Conservation (phyloP, 139 green algal species). For the Tetratostichococcus sp. region DNA sequence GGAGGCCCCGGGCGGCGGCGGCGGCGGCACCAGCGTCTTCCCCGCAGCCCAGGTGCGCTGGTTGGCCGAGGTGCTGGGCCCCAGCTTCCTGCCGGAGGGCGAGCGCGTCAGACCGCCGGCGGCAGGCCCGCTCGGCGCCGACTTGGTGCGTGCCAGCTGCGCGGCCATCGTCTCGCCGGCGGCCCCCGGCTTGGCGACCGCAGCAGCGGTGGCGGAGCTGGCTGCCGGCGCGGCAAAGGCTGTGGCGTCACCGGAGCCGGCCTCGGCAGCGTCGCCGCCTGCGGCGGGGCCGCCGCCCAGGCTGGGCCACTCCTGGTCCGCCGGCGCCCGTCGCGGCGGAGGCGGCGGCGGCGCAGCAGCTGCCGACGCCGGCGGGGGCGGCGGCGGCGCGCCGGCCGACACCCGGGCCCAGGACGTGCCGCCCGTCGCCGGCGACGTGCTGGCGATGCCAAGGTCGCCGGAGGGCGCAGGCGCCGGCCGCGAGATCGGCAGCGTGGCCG, state of each 20-base stretch:
- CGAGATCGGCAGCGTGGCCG: background rate
- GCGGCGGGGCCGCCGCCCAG: constrained; percentile 7
- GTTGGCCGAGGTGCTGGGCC: constrained; percentile 14
- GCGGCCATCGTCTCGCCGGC: constrained; percentile 29
- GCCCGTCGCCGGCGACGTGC: background rate
- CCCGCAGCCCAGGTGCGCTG: constrained; percentile 22
- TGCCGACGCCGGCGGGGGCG: background rate
- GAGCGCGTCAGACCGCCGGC: background rate
- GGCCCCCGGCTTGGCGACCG: background rate
- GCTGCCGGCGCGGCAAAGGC: too few relatives aligned
- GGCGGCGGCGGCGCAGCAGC: background rate
- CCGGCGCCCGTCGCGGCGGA: background rate
- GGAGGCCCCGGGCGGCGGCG: background rate
- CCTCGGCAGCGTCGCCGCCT: background rate
- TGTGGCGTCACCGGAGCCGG: too few relatives aligned
- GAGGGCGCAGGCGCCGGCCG: background rate
- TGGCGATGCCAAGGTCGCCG: background rate
- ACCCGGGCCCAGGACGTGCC: constrained; percentile 1
- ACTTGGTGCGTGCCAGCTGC: constrained; percentile 26
- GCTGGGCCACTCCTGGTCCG: constrained; percentile 26
- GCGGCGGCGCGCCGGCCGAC: background rate
- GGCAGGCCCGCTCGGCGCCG: constrained; percentile 1
- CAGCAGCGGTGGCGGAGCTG: too few relatives aligned
- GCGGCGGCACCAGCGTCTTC: constrained; percentile 7
- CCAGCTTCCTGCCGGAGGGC: constrained; percentile 22